Conservation (phyloP, 2,329 filamentous ascomycete species). For the Monosporascus sp. region DNA sequence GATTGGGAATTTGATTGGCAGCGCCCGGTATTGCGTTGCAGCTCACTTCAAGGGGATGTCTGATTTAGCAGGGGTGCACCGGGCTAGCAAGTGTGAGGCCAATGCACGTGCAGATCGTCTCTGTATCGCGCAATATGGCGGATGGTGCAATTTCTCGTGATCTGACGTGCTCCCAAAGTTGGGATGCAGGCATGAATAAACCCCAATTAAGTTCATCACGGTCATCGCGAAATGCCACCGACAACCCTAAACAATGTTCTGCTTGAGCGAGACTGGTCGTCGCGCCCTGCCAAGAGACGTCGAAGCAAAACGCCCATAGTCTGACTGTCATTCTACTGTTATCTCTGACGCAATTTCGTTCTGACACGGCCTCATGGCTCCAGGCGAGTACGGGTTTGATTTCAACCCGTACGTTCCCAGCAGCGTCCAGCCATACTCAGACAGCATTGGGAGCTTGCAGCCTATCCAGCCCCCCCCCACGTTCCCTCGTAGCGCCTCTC, state of each 20-base stretch:
- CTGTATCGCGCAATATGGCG: constrained; percentile 31
- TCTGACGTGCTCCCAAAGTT: constrained; percentile 27
- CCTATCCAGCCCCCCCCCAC: constrained; percentile 49
- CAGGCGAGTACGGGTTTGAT: constrained; percentile 54
- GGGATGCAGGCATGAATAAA: constrained; percentile 13
- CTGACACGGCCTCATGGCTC: constrained; percentile 45
- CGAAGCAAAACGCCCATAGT: constrained; percentile 8
- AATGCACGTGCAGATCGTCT: constrained; percentile 14
- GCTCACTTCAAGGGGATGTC: neutral
- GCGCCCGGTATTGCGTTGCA: neutral
- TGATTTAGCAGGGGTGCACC: constrained; percentile 13
- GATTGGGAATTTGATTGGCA: neutral
- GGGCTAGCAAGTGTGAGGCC: constrained; percentile 9
- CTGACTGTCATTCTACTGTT: constrained; percentile 15
- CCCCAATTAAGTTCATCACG: constrained; percentile 19
- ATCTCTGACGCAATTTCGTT: constrained; percentile 19
- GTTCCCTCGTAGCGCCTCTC: constrained; percentile 35
- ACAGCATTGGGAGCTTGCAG: constrained; percentile 37
- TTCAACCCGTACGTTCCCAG: constrained; percentile 49
- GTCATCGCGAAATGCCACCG: neutral
- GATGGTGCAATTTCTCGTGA: constrained; percentile 62
- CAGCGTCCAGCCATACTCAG: constrained; percentile 40
- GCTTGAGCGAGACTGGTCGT: neutral
- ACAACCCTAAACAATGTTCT: neutral
- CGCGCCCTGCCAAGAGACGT: neutral